Base-by-base conservation (phyloP, 345 rosid genomes). In the Hypericum perforatum region DNA sequence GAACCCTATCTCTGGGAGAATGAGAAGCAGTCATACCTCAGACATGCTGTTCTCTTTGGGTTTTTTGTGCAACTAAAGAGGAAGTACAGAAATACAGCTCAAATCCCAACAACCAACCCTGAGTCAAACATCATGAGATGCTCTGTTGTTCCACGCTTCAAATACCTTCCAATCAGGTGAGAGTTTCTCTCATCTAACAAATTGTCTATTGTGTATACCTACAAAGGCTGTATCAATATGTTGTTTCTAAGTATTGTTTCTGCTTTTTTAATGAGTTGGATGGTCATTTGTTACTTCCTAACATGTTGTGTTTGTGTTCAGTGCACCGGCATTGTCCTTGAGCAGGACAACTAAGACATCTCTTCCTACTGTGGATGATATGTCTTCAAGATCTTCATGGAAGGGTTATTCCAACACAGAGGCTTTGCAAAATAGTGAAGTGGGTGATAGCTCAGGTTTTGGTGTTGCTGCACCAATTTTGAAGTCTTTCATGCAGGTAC, bases 31-130 rank as follows among this genome's bases (percentile, higher is more conserved):
- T 78, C 95, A 12, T 92, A 89, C 65, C 73, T 88, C 43, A 80
- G 85, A 40, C 94, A 92, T 69, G 95, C 98, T 61, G 97, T 92
- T 59, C 91, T 92, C 66, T 92, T 92, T 70, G 98, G 97, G 49
- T 89, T 92, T 76, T 89, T 92, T 74, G 95, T 92, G 76, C 98
- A 92, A 68, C 85, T 92, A 59, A 85, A 84, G 64, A 81, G 98
- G 54, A 74, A 84, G 85, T 89, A 92, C 55, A 79, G 85, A 45
- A 91, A 83, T 69, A 76, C 94, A 0, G 65, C 70, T 52, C 98
- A 92, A 81, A 92, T 88, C 71, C 79, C 89, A 60, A 89, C 98
- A 5, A 78, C 80, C 45, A 92, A 86, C 69, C 83, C 95, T 5
- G 95, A 79, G 68, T 85, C 98, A 59, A 92, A 92, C 68, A 85